Percentiles rank a stretch among this genome's conserved stretches.
Evolutionary conservation across 805 yeast species (phyloP).

Genomic region (Kodamaea kakaduensis): DNA sequence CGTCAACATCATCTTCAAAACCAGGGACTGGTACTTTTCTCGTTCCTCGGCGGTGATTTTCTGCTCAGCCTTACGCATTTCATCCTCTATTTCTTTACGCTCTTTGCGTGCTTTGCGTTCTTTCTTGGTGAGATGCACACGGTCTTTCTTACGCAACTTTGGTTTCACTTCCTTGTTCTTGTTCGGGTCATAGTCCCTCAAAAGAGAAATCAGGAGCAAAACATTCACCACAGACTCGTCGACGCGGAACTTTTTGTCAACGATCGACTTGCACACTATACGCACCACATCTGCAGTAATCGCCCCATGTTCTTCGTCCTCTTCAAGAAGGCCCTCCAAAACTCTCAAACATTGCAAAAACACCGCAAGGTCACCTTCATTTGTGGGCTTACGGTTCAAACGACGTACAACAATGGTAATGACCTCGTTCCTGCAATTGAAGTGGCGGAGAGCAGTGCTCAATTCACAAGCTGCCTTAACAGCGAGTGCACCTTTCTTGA

Average conservation of each 20-base stretch:
- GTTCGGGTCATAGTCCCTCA: slow-evolving; percentile 72
- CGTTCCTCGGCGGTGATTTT: slow-evolving; percentile 85
- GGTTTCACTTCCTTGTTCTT: slow-evolving; percentile 41
- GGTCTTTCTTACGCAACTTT: slow-evolving; percentile 75
- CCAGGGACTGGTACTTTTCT: slow-evolving; percentile 79
- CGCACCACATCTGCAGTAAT: slow-evolving; percentile 72
- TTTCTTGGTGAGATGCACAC: slow-evolving; percentile 87
- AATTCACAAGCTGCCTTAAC: slow-evolving; percentile 78
- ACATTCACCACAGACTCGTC: slow-evolving; percentile 79
- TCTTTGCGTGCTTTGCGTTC: slow-evolving; percentile 87
- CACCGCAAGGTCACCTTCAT: slow-evolving; percentile 41
- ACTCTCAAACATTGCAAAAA: slow-evolving; percentile 60
- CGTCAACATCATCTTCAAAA: slow-evolving; percentile 66
- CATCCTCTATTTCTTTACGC: slow-evolving; percentile 81
- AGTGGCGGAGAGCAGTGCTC: slow-evolving; percentile 59
- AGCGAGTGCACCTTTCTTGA: slow-evolving; percentile 54
- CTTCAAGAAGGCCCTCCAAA: slow-evolving; percentile 65
- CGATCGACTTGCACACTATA: slow-evolving; percentile 63
- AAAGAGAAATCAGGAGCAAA: slow-evolving; percentile 60
- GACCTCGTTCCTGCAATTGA: slow-evolving; percentile 78
- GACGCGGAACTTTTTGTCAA: slow-evolving; percentile 69
- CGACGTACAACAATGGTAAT: slow-evolving; percentile 64
- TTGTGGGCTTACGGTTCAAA: slow-evolving; percentile 56
- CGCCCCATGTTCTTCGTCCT: slow-evolving; percentile 76
- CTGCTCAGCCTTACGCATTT: slow-evolving; percentile 80